phyloP scores from a whole-genome alignment of 2,329 filamentous ascomycete genomes.

The Monilinia laxa region DNA sequence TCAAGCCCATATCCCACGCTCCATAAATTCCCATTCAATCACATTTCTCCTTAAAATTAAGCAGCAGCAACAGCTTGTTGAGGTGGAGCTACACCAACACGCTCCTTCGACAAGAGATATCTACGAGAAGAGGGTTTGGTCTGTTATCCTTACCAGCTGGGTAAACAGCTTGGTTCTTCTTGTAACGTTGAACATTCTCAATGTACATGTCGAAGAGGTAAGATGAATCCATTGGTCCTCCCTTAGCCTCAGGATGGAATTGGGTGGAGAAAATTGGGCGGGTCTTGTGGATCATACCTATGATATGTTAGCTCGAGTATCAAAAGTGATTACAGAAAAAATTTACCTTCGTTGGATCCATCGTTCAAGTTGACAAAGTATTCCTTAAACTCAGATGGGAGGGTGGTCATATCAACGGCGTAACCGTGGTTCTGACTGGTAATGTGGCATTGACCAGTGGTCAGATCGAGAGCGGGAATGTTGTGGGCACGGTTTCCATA shows the following conservation, averaged over 20 bases:
- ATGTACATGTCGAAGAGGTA: slow-evolving; percentile 98
- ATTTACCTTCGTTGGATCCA: slow-evolving; percentile 82
- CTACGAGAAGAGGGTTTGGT: slow-evolving; percentile 82
- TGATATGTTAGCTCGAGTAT: slow-evolving; percentile 28
- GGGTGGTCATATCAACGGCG: slow-evolving; percentile 80
- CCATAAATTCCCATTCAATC: background rate
- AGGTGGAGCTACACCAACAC: slow-evolving; percentile 69
- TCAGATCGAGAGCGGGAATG: slow-evolving; percentile 92
- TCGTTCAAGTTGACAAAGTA: slow-evolving; percentile 99
- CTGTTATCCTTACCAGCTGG: slow-evolving; percentile 76
- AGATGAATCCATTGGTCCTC: slow-evolving; percentile 90
- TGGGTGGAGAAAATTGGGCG: slow-evolving; percentile 98
- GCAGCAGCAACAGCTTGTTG: slow-evolving; percentile 32
- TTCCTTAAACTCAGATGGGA: slow-evolving; percentile 88
- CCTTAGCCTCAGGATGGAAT: slow-evolving; percentile 98
- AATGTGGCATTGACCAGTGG: slow-evolving; percentile 96
- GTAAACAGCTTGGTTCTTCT: slow-evolving; percentile 73
- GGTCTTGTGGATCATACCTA: slow-evolving; percentile 86
- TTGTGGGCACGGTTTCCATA: slow-evolving; percentile 99
- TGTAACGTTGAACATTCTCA: slow-evolving; percentile 85
- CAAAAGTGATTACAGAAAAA: background rate
- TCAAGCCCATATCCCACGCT: slow-evolving; percentile 8
- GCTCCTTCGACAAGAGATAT: slow-evolving; percentile 90
- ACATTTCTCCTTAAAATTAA: slow-evolving; percentile 1
- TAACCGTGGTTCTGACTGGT: slow-evolving; percentile 99